A percentile compares a stretch with the other conserved stretches of the same genome.
These are phyloP conservation scores for Fusarium brachygibbosum DNA, from an alignment of 2,329 filamentous ascomycete species.

Conservation along the genomic window DNA sequence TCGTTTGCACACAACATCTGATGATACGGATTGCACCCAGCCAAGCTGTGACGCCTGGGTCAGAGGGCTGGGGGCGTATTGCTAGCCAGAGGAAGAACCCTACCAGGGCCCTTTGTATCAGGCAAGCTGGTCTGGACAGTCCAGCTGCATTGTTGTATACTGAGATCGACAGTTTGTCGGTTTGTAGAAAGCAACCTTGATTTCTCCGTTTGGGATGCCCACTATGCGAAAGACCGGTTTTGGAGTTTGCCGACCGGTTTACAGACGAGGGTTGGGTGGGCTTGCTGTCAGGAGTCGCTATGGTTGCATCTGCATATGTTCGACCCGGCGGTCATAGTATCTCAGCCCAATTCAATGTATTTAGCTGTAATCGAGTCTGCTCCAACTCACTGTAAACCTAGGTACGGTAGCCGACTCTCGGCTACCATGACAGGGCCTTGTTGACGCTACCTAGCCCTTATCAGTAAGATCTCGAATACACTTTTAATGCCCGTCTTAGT, in stretches of 20 bases:
- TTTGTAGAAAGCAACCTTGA: not conserved
- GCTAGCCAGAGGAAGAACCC: not conserved
- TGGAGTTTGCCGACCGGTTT: not conserved
- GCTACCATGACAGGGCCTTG: not conserved
- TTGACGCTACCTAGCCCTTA: not conserved
- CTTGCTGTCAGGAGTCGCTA: not conserved
- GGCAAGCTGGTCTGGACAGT: not conserved
- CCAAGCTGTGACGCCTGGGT: not conserved
- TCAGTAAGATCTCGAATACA: not conserved
- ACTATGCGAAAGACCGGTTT: not conserved
- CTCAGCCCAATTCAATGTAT: not conserved
- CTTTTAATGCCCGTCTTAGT: not conserved
- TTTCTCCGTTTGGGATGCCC: not conserved
- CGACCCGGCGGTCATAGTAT: not conserved
- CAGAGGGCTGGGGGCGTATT: not conserved
- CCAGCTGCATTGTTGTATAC: not conserved
- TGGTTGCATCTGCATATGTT: not conserved
- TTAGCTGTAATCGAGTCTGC: not conserved
- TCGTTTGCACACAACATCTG: not conserved
- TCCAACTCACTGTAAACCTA: not conserved
- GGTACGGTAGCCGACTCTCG: not conserved
- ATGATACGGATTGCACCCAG: not conserved
- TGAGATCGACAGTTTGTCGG: not conserved
- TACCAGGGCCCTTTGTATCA: not conserved
- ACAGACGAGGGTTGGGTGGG: not conserved